Conservation (phyloP, 345 rosid species). For the Sonneratia alba region DNA sequence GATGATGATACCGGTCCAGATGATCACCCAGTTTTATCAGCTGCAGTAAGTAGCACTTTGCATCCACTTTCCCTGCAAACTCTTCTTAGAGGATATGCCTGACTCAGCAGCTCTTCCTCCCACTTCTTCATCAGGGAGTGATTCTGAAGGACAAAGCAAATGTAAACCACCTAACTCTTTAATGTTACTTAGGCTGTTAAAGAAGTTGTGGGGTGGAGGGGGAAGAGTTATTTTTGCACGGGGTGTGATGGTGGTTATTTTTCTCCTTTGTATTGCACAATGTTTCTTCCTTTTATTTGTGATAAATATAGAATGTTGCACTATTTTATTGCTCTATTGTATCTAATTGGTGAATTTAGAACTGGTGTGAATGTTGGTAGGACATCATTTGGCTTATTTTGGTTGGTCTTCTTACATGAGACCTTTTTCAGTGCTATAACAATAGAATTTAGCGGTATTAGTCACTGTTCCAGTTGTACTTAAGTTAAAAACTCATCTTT, state of each 20-base stretch:
- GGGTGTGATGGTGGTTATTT: neutral
- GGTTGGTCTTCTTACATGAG: neutral
- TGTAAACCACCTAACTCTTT: constrained; percentile 24
- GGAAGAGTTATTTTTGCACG: neutral
- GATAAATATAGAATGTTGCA: neutral
- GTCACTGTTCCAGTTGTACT: neutral
- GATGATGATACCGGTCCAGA: constrained; percentile 45
- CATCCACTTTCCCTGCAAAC: constrained; percentile 93
- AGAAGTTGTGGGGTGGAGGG: neutral
- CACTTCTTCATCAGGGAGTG: constrained; percentile 89
- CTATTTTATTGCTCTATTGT: neutral
- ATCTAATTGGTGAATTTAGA: neutral
- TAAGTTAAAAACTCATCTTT: neutral
- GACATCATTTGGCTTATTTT: neutral
- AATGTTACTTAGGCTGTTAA: neutral
- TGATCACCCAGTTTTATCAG: constrained; percentile 62
- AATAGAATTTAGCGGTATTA: neutral
- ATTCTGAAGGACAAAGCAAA: constrained; percentile 96
- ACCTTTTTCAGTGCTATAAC: no score
- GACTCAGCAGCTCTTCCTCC: constrained; percentile 57
- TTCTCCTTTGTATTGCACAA: neutral
- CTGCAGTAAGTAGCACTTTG: constrained; percentile 83
- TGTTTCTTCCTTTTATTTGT: no score
- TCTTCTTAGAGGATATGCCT: constrained; percentile 68
- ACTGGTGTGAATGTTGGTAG: neutral